These are phyloP conservation scores for Pichia kluyveri DNA, from an alignment of 805 yeast species.

Conservation along the genomic window DNA sequence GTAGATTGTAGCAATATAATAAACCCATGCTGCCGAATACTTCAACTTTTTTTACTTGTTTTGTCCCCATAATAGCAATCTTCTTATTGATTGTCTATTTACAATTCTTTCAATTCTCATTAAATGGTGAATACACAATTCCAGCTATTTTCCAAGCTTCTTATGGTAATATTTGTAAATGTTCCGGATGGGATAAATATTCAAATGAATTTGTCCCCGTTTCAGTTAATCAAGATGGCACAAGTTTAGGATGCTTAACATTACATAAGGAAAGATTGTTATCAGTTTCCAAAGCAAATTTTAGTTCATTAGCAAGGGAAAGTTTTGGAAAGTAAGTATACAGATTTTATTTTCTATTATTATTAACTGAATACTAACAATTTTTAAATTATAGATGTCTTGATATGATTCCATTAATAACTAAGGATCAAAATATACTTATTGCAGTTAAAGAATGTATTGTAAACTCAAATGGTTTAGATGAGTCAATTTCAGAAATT, in stretches of 20 bases:
- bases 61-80: neutral
- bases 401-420: constrained; percentile 2
- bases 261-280: neutral
- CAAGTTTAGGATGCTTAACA: neutral
- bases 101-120: neutral
- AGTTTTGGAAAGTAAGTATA: constrained; percentile 2
- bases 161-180: constrained; percentile 2
- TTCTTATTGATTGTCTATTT: neutral
- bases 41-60: neutral
- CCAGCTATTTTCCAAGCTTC: constrained; percentile 1
- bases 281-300: neutral
- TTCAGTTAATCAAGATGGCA: neutral
- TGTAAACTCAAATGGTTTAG: neutral
- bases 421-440: neutral
- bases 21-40: neutral
- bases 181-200: neutral
- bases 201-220: neutral
- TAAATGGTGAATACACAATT: neutral
- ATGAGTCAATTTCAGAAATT: neutral
- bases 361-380: neutral
- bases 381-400: neutral
- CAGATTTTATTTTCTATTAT: neutral
- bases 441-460: constrained; percentile 2
- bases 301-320: neutral
- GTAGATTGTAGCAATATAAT: too few relatives aligned